Evolutionary conservation across 352 stramenopile genomes (phyloP), one percentile per base, ranked within the genome.

Genomic region (Globisporangium cylindrosporum): DNA sequence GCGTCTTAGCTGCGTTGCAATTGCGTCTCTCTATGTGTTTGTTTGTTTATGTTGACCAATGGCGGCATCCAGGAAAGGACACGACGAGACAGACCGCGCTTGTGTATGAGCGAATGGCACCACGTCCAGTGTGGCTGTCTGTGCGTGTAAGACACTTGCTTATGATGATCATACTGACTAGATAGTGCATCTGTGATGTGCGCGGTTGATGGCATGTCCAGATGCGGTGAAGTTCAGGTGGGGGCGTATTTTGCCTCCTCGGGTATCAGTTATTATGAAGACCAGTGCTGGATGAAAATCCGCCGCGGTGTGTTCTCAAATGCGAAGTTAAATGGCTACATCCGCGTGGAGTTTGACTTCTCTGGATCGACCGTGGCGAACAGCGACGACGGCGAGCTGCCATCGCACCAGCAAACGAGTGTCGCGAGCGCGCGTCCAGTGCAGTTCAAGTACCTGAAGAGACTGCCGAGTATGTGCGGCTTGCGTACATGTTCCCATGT

Each of bases 261-360:
- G 4, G 66, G 73, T 43, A 58, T 90, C 9, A 64, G 77, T 0
- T 85, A 79, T 49, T 86, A 86, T 48, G 79, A 82, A 3, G 66
- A 88, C 66, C 74, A 90, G 57, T 77, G 82, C 67, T 93, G 86
- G 86, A 80, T 93, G 65, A 88, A 92, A 65, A 91, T 92, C 73
- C 86, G 82, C 34, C 86, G 82, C 49, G 86, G 86, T 34, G 78
- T 79, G 58, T 93, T 93, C 66, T 92, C 86, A 29, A 93, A 88
- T 56, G 76, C 81, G 46, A 78, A 80, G 59, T 77, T 80, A 59
- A 90, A 86, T 69, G 86, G 86, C 14, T 93, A 90, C 72, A 72
- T 93, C 29, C 85, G 85, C 29, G 85, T 90, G 20, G 69, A 84
- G 34, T 80, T 89, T 4, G 81, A 89, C 14, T 77, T 79, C 27